Percentiles rank a stretch among this genome's conserved stretches.
phyloP scores from a whole-genome alignment of 1,284 basidiomycete species.

The Agaricales sp. region DNA sequence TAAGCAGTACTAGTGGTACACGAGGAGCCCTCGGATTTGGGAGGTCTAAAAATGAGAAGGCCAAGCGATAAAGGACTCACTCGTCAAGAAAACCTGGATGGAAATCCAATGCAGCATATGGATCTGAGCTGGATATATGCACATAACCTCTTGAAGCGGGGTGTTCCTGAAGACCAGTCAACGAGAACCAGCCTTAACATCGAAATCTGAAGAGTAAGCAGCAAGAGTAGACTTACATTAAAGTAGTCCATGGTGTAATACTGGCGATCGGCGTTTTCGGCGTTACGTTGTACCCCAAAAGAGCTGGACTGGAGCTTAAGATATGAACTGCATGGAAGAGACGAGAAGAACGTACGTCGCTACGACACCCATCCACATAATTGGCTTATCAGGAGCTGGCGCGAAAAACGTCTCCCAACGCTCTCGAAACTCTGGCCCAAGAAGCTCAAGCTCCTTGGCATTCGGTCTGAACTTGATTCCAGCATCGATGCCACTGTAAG shows the following conservation, averaged over 20 bases:
- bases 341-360: constrained; percentile 18
- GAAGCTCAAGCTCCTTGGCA: constrained; percentile 21
- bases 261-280: neutral
- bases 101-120: neutral
- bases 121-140: neutral
- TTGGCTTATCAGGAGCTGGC: constrained; percentile 25
- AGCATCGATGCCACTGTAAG: constrained; percentile 25
- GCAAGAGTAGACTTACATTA: neutral
- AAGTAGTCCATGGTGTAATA: neutral
- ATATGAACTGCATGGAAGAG: neutral
- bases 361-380: constrained; percentile 20
- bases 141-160: neutral
- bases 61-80: neutral
- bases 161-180: neutral
- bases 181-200: neutral
- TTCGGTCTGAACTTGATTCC: constrained; percentile 28
- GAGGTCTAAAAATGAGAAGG: neutral
- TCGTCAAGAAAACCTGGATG: neutral
- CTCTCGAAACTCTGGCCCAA: constrained; percentile 24
- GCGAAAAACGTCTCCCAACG: constrained; percentile 29
- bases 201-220: neutral
- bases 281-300: neutral
- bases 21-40: too few relatives aligned
- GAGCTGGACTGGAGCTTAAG: neutral
- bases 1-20: too few relatives aligned